Base-by-base conservation (phyloP, 2,329 filamentous ascomycete species). In the Huntiella decipiens region DNA sequence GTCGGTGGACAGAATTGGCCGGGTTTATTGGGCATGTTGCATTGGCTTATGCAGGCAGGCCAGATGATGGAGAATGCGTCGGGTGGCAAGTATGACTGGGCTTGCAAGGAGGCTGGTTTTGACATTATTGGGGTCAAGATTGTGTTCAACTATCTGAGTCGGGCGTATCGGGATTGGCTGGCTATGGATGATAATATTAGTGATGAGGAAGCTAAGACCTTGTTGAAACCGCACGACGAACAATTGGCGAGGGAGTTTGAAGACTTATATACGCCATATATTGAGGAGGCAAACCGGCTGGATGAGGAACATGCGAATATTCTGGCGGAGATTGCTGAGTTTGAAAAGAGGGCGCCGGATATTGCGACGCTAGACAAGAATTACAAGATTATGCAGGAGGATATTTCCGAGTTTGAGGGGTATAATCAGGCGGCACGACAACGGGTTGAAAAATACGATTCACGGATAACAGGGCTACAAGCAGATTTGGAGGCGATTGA, bases 11-110 rank as follows among this genome's bases (percentile, higher is more conserved):
- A 94, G 61, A 96, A 96, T 58, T 98, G 91, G 91, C 82, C 82
- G 51, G 91, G 85, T 0, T 96, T 98, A 56, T 67, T 98, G 10
- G 91, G 87, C 0, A 67, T 98, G 59, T 68, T 98, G 43, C 87
- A 98, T 63, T 98, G 91, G 91, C 88, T 98, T 77, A 94, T 98
- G 88, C 87, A 96, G 61, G 67, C 98, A 44, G 84, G 85, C 4
- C 79, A 88, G 54, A 93, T 96, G 79, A 74, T 96, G 57, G 87
- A 96, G 51, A 74, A 82, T 16, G 96, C 87, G 57, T 67, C 74
- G 1, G 61, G 66, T 46, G 80, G 86, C 49, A 76, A 77, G 40
- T 98, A 94, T 59, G 86, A 95, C 53, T 82, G 94, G 44, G 87
- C 86, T 1, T 95, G 86, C 58, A 71, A 81, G 37, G 88, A 95